phyloP scores from a whole-genome alignment of 1,139 yeast genomes.

The Pichia sp. region DNA sequence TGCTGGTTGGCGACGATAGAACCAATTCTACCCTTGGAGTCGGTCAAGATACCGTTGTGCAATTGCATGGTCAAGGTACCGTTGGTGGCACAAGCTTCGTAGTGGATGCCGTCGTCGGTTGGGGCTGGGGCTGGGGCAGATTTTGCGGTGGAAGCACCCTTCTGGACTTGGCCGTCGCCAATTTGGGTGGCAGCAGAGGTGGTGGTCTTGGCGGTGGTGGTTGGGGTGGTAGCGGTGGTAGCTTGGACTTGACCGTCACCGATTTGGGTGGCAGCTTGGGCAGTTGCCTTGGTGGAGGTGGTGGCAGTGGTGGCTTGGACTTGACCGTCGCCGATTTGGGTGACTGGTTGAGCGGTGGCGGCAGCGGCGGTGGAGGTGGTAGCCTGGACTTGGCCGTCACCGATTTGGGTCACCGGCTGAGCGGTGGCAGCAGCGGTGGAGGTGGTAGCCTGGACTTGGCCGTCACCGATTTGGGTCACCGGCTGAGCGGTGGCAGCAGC shows the following conservation, averaged over 20 bases:
- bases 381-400: slow-evolving; percentile 43
- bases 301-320: slow-evolving; percentile 31
- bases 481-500: slow-evolving; percentile 20
- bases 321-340: slow-evolving; percentile 42
- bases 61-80: slow-evolving; percentile 56
- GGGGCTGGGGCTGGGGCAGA: slow-evolving; percentile 28
- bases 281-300: slow-evolving; percentile 28
- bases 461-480: slow-evolving; percentile 42
- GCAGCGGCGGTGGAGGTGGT: slow-evolving; percentile 23
- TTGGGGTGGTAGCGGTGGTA: slow-evolving; percentile 28
- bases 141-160: slow-evolving; percentile 36
- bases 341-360: slow-evolving; percentile 25
- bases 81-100: slow-evolving; percentile 47
- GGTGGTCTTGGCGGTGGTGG: slow-evolving; percentile 23
- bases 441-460: slow-evolving; percentile 41
- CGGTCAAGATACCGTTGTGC: slow-evolving; percentile 51
- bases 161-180: slow-evolving; percentile 40
- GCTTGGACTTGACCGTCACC: slow-evolving; percentile 44
- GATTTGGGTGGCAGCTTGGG: slow-evolving; percentile 34
- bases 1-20: slow-evolving; percentile 82
- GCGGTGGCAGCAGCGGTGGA: slow-evolving; percentile 30
- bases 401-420: slow-evolving; percentile 35
- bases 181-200: slow-evolving; percentile 29
- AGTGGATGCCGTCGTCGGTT: slow-evolving; percentile 36
- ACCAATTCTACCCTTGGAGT: slow-evolving; percentile 67